Percentiles rank a stretch among this genome's conserved stretches.
Evolutionary conservation across 2,329 filamentous ascomycete genomes (phyloP).

Genomic region (Ambrosiella beaveri): DNA sequence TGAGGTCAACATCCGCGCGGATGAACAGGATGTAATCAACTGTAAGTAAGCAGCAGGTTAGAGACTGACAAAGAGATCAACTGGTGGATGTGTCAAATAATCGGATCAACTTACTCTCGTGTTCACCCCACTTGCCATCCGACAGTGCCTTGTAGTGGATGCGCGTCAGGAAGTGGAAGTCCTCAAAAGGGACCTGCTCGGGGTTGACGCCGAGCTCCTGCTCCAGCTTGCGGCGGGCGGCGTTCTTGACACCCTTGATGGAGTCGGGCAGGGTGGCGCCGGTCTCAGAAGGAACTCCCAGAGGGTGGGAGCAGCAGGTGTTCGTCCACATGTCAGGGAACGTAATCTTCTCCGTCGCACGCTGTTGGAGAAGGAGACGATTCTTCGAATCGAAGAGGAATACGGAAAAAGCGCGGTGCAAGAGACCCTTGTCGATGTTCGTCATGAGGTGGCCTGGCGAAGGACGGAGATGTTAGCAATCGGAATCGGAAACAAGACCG

Average conservation of each 20-base stretch:
- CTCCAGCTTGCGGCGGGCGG: slow-evolving; percentile 80
- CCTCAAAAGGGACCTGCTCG: slow-evolving; percentile 73
- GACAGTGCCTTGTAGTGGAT: slow-evolving; percentile 98
- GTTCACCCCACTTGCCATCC: slow-evolving; percentile 96
- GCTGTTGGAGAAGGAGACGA: slow-evolving; percentile 84
- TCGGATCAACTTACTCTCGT: slow-evolving; percentile 61
- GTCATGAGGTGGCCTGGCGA: slow-evolving; percentile 81
- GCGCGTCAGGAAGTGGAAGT: slow-evolving; percentile 85
- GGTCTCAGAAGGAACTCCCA: slow-evolving; percentile 81
- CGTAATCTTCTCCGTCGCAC: slow-evolving; percentile 91
- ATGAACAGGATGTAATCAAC: slow-evolving; percentile 99
- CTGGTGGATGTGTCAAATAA: not conserved
- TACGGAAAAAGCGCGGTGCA: slow-evolving; percentile 93
- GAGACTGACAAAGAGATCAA: not conserved
- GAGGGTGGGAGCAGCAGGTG: slow-evolving; percentile 95
- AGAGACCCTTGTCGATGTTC: slow-evolving; percentile 89
- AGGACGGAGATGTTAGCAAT: slow-evolving; percentile 1
- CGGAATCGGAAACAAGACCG: not conserved
- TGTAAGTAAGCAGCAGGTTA: slow-evolving; percentile 20
- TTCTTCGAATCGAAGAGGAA: slow-evolving; percentile 95
- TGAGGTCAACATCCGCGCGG: slow-evolving; percentile 73
- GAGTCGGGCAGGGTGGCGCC: slow-evolving; percentile 66
- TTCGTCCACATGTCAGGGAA: slow-evolving; percentile 99
- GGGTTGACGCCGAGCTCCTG: slow-evolving; percentile 88
- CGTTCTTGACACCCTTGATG: slow-evolving; percentile 72